These are phyloP conservation scores for Rhododendron griersonianum DNA, from an alignment of 148 eudicot species.

Conservation along the genomic window DNA sequence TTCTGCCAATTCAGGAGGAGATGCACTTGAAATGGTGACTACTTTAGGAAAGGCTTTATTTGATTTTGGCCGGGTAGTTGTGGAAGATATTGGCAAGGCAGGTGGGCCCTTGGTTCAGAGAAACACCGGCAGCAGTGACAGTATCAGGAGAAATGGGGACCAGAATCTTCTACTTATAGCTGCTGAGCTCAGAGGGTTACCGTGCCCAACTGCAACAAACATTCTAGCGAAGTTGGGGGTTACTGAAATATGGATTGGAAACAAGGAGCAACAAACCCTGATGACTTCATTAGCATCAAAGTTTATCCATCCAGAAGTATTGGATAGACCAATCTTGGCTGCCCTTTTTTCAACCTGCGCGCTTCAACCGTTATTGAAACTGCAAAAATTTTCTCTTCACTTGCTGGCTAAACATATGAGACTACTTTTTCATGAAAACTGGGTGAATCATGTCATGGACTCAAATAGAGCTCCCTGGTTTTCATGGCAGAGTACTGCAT, in stretches of 20 bases:
- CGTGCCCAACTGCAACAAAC: constrained; percentile 77
- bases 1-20: constrained; percentile 70
- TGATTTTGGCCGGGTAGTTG: constrained; percentile 95
- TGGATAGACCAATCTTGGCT: constrained; percentile 71
- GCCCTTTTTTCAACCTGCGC: constrained; percentile 43
- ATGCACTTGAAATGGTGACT: constrained; percentile 86
- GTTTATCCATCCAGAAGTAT: constrained; percentile 64
- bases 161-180: constrained; percentile 43
- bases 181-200: constrained; percentile 80
- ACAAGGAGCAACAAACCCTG: constrained; percentile 66
- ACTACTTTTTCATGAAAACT: constrained; percentile 70
- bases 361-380: constrained; percentile 58
- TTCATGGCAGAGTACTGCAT: constrained; percentile 73
- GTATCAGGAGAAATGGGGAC: constrained; percentile 34
- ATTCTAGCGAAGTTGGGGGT: constrained; percentile 54
- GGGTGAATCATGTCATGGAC: constrained; percentile 79
- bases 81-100: constrained; percentile 84
- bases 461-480: constrained; percentile 90
- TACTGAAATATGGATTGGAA: constrained; percentile 86
- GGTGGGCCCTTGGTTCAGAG: constrained; percentile 64
- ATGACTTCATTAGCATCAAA: constrained; percentile 69
- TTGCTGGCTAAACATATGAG: constrained; percentile 73
- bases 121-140: constrained; percentile 33
- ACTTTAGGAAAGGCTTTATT: constrained; percentile 82
- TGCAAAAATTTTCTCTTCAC: constrained; percentile 60